A percentile compares a stretch with the other conserved stretches of the same genome.
phyloP scores from a whole-genome alignment of 2,329 filamentous ascomycete species.

The Colletotrichum aenigma region DNA sequence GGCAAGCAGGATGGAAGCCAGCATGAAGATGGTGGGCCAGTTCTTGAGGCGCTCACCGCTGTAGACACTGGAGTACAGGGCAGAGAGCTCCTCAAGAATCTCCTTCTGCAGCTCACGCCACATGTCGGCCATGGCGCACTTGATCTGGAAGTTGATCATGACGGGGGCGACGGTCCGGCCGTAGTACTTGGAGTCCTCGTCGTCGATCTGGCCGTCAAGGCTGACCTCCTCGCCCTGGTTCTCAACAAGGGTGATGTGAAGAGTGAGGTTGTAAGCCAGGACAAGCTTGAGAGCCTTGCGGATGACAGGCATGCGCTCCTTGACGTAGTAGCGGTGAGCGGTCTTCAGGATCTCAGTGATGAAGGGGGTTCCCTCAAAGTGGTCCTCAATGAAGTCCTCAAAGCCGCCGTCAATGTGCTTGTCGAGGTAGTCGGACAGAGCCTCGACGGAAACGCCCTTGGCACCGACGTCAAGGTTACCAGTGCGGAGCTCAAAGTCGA shows the following conservation, averaged over 20 bases:
- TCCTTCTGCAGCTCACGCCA: conserved; percentile 98
- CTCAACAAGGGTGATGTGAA: conserved; percentile 94
- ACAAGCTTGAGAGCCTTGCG: conserved; percentile 95
- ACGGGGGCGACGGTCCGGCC: conserved; percentile 93
- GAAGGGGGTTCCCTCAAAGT: conserved; percentile 95
- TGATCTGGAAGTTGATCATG: conserved; percentile 99
- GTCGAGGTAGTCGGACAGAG: conserved; percentile 91
- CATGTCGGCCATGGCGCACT: conserved; percentile 95
- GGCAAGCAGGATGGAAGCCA: conserved; percentile 88
- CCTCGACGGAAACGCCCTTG: conserved; percentile 81
- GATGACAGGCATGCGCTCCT: conserved; percentile 86
- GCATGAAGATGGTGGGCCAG: conserved; percentile 98
- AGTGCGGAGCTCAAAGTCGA: conserved; percentile 84
- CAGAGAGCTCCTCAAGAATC: conserved; percentile 90
- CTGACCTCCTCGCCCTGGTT: conserved; percentile 81
- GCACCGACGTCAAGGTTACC: conserved; percentile 88
- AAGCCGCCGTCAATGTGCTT: conserved; percentile 92
- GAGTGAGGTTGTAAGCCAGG: conserved; percentile 92
- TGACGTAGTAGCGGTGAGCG: conserved; percentile 88
- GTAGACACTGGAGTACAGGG: conserved; percentile 96
- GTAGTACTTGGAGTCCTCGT: conserved; percentile 83
- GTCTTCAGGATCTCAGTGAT: conserved; percentile 96
- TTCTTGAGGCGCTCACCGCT: conserved; percentile 97
- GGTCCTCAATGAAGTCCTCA: conserved; percentile 92
- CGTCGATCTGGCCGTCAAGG: conserved; percentile 82